These are phyloP conservation scores for Saturnispora silvae DNA, from an alignment of 805 yeast species.

Conservation along the genomic window DNA sequence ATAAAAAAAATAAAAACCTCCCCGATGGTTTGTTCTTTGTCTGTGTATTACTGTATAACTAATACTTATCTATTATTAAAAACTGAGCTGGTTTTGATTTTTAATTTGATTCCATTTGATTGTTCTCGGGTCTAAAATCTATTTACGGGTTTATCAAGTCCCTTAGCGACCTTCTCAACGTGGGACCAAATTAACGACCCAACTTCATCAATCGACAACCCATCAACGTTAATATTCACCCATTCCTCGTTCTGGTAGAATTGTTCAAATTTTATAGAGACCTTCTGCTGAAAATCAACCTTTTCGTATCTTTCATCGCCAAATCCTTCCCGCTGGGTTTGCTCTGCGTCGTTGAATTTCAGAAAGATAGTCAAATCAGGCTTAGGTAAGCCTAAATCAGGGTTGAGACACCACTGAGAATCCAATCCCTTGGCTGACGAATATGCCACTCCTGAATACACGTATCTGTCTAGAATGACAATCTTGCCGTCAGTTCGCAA, in stretches of 20 bases:
- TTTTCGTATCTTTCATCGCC: slow-evolving; percentile 93
- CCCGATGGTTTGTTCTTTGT: slow-evolving; percentile 1
- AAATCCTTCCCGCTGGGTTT: slow-evolving; percentile 52
- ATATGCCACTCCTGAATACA: slow-evolving; percentile 89
- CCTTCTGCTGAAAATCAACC: slow-evolving; percentile 61
- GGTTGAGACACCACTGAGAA: slow-evolving; percentile 65
- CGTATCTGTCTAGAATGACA: slow-evolving; percentile 75
- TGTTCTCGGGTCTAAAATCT: neutral
- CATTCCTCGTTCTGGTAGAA: slow-evolving; percentile 28
- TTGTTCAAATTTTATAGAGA: slow-evolving; percentile 45
- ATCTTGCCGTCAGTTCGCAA: slow-evolving; percentile 40
- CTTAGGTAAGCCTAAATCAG: slow-evolving; percentile 75
- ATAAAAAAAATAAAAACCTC: too few relatives aligned
- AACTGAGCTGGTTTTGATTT: too few relatives aligned
- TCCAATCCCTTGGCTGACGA: slow-evolving; percentile 75
- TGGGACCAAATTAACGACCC: slow-evolving; percentile 32
- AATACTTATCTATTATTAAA: neutral
- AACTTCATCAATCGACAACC: slow-evolving; percentile 47
- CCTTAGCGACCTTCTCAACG: slow-evolving; percentile 15
- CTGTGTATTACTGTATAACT: slow-evolving; percentile 2
- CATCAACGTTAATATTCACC: slow-evolving; percentile 49
- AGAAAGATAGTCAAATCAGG: slow-evolving; percentile 82
- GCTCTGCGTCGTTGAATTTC: slow-evolving; percentile 38
- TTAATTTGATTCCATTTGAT: too few relatives aligned
- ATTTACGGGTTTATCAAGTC: too few relatives aligned